Evolutionary conservation across 2,329 filamentous ascomycete species (phyloP), one percentile per base, ranked within the genome.

Genomic region (Xylariaceae sp.): DNA sequence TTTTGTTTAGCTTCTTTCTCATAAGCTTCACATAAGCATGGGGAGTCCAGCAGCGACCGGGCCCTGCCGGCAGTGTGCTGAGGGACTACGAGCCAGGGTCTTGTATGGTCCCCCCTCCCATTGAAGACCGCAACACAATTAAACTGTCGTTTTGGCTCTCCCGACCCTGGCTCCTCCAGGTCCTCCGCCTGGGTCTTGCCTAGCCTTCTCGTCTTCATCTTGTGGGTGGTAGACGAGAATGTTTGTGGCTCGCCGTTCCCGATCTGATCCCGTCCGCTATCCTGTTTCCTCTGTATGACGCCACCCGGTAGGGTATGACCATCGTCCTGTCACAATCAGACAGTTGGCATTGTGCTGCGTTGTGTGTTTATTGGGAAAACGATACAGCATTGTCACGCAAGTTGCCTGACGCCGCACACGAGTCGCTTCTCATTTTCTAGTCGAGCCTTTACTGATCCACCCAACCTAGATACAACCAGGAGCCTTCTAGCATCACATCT

Each of bases 401-500:
- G 54, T 59, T 58, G 52, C 55, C 59, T 54, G 55, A 53, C 54
- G 55, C 58, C 53, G 53, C 49, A 54, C 53, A 61, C 56, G 37
- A 50, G 40, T 39, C 33, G 55, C 52, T 50, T 48, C 50, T 49
- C 54, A 50, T 55, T 55, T 52, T 59, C 56, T 54, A 55, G 54
- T 51, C 57, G 52, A 59, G 49, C 45, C 55, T 55, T 49, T 61
- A 58, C 65, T 68, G 53, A 69, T 63, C 54, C 44, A 45, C 60
- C 42, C 22, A 59, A 48, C 52, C 64, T 42, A 80, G 77, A 72
- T 80, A 78, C 67, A 72, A 67, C 60, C 75, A 77, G 61, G 76
- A 79, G 58, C 40, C 45, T 23, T 66, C 74, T 58, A 72, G 65
- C 62, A 69, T 70, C 51, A 70, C 75, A 53, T 68, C 76, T 57